Base-by-base conservation (phyloP, 2,329 filamentous ascomycete genomes). In the Pseudocercospora cruenta region DNA sequence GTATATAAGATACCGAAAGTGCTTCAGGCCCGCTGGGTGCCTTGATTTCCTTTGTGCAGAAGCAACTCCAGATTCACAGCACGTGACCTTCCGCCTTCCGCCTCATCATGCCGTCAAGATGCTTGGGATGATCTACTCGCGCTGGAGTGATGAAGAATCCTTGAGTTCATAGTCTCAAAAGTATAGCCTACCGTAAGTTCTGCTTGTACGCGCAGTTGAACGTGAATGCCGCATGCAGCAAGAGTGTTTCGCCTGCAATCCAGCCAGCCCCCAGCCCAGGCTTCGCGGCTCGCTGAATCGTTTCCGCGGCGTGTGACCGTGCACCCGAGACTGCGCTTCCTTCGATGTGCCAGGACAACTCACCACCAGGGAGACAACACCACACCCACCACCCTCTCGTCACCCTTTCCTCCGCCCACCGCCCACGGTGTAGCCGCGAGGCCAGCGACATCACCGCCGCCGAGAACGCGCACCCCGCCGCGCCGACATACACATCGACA, bases 1-100 rank as follows among this genome's bases (percentile, higher is more conserved):
- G 69, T 72, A 71, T 64, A 71, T 71, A 69, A 62, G 61, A 65
- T 65, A 60, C 49, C 53, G 61, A 60, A 64, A 67, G 36, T 62
- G 64, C 64, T 65, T 65, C 65, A 58, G 53, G 55, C 45, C 36
- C 39, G 49, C 24, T 54, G 45, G 57, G 43, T 45, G 61, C 59
- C 36, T 65, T 65, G 43, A 6, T 58, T 68, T 57, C 65, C 43
- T 60, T 43, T 49, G 51, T 55, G 22, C 39, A 43, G 19, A 33
- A 43, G 49, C 14, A 53, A 36, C 39, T 58, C 51, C 58, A 60
- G 31, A n/a, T 36, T 12, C 39, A 31, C 7, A 36, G 21, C 62
- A 64, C 62, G 62, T 64, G 62, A 64, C 31, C 16, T 2, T 9
- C 4, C 16, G 16, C 26, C 2, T 33, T 26, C 7, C 7, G 51